These are phyloP conservation scores for Typha latifolia DNA, from an alignment of 176 grass and related monocot genomes.

Conservation along the genomic window DNA sequence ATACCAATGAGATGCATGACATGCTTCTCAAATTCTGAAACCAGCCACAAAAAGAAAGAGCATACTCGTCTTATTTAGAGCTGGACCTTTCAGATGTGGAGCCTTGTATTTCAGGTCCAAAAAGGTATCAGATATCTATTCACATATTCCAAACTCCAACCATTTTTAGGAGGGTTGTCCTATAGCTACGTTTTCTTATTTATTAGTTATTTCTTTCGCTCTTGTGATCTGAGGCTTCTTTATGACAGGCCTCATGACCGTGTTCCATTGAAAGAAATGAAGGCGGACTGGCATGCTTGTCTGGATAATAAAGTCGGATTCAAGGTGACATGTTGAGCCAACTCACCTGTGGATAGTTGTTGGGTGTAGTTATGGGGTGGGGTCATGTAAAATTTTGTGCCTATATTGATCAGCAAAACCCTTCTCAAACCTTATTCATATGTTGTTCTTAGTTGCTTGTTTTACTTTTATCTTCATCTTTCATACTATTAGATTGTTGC, in stretches of 20 bases:
- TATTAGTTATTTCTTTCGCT: background rate
- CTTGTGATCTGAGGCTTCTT: background rate
- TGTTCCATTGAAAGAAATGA: constrained; percentile 22
- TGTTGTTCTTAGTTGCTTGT: too few relatives aligned
- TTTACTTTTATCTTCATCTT: too few relatives aligned
- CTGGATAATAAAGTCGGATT: constrained; percentile 19
- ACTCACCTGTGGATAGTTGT: too few relatives aligned
- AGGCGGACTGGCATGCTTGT: constrained; percentile 24
- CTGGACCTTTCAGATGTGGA: constrained; percentile 18
- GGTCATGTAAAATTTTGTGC: too few relatives aligned
- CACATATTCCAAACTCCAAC: background rate
- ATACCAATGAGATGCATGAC: background rate
- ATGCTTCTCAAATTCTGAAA: background rate
- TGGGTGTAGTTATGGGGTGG: too few relatives aligned
- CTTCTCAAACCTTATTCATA: too few relatives aligned
- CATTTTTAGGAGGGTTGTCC: background rate
- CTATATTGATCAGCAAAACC: too few relatives aligned
- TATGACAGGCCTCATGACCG: constrained; percentile 18
- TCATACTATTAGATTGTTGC: too few relatives aligned
- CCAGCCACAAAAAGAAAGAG: constrained; percentile 7
- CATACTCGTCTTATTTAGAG: constrained; percentile 23
- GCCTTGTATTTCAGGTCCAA: constrained; percentile 19
- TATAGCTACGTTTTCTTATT: background rate
- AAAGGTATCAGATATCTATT: background rate
- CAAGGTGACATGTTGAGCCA: constrained; percentile 7